Percentiles rank a stretch among this genome's conserved stretches.
These are phyloP conservation scores for Monosporozyma solicola DNA, from an alignment of 805 yeast genomes.

Conservation along the genomic window DNA sequence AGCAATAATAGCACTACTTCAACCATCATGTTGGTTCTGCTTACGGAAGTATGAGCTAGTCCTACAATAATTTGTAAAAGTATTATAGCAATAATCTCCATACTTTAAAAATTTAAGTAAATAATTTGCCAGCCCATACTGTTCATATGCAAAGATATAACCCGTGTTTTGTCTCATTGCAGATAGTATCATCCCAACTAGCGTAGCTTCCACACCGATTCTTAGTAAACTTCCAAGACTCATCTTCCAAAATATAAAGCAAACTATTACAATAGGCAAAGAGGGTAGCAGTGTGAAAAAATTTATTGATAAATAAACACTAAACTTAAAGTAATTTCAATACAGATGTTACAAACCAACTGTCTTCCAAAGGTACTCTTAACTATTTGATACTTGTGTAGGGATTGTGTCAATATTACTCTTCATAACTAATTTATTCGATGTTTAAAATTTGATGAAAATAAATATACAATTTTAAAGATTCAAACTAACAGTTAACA, in stretches of 20 bases:
- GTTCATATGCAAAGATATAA: constrained; percentile 34
- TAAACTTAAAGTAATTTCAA: background rate
- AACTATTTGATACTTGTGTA: background rate
- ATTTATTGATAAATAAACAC: too few species aligned
- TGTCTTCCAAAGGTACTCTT: background rate
- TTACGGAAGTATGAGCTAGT: background rate
- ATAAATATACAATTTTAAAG: background rate
- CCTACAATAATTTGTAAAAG: background rate
- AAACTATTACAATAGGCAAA: background rate
- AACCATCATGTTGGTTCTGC: background rate
- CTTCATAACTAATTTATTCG: background rate
- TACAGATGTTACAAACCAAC: too few species aligned
- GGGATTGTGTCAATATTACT: background rate
- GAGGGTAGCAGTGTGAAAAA: background rate
- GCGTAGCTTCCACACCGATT: constrained; percentile 65
- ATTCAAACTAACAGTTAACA: background rate
- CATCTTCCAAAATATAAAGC: constrained; percentile 6
- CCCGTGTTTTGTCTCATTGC: constrained; percentile 84
- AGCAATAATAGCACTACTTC: background rate
- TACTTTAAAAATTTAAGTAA: constrained; percentile 44
- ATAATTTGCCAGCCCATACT: constrained; percentile 36
- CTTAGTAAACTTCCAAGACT: constrained; percentile 36
- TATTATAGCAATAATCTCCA: constrained; percentile 54
- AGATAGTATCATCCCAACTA: constrained; percentile 74
- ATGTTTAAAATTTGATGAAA: background rate